Conservation (phyloP, 305 asterid species). For the Ruellia speciosa region DNA sequence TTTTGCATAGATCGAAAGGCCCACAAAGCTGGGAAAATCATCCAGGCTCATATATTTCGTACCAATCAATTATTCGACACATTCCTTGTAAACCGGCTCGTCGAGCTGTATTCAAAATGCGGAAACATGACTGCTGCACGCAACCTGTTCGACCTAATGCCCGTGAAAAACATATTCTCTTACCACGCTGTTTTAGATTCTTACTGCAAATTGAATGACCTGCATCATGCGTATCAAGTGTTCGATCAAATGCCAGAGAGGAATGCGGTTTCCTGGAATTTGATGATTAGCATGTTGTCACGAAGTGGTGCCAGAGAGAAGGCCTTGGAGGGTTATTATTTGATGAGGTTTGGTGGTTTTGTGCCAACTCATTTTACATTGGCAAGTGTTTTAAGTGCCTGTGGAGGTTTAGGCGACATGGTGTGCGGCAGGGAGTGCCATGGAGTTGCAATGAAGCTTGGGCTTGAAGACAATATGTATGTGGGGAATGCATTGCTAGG, state of each 20-base stretch:
- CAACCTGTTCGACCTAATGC: conserved; percentile 59
- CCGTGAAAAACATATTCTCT: conserved; percentile 52
- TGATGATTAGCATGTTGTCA: conserved; percentile 52
- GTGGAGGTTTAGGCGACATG: conserved; percentile 47
- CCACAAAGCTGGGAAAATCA: conserved; percentile 40
- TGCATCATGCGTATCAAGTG: conserved; percentile 40
- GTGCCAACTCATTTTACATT: conserved; percentile 58
- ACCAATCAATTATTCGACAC: conserved; percentile 34
- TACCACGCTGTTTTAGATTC: conserved; percentile 64
- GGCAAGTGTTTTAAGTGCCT: conserved; percentile 75
- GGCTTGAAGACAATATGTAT: conserved; percentile 48
- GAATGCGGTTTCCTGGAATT: conserved; percentile 62
- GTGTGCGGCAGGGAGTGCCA: conserved; percentile 64
- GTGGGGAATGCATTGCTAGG: conserved; percentile 71
- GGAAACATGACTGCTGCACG: conserved; percentile 44
- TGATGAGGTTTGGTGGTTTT: conserved; percentile 47
- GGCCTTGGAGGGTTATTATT: conserved; percentile 52
- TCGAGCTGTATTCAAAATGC: conserved; percentile 58
- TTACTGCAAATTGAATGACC: conserved; percentile 53
- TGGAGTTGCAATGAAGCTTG: conserved; percentile 54
- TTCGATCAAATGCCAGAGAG: conserved; percentile 63
- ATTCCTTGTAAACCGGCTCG: conserved; percentile 55
- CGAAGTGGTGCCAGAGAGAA: conserved; percentile 44
- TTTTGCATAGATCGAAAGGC: conserved; percentile 45
- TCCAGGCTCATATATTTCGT: conserved; percentile 59